Evolutionary conservation across 495 filamentous ascomycete genomes (phyloP).

Genomic region (Parmelia sp.): DNA sequence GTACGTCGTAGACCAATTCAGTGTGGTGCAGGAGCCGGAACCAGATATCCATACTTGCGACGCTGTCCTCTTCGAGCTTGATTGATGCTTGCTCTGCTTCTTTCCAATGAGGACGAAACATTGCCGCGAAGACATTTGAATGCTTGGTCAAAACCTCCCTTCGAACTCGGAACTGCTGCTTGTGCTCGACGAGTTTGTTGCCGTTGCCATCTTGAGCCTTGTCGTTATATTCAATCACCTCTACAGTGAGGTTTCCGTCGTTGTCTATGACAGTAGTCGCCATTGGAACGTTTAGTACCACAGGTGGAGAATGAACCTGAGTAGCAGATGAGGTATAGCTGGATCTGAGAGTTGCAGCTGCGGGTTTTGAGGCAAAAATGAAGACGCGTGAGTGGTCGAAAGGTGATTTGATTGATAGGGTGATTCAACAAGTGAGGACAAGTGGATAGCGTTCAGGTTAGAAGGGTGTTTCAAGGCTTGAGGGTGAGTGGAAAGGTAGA

Average conservation of each 20-base stretch:
- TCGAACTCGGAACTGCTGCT: slow-evolving; percentile 4
- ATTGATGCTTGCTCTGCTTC: background rate
- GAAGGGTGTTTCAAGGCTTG: too few relatives aligned
- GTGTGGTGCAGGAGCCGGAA: slow-evolving; percentile 7
- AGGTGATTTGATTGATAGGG: too few relatives aligned
- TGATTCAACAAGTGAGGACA: too few relatives aligned
- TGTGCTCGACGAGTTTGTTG: background rate
- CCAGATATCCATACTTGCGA: slow-evolving; percentile 14
- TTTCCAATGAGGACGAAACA: slow-evolving; percentile 4
- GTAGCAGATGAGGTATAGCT: too few relatives aligned
- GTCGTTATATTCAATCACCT: slow-evolving; percentile 10
- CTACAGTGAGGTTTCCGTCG: background rate
- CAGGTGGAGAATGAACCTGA: too few relatives aligned
- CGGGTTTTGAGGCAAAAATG: too few relatives aligned
- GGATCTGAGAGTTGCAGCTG: too few relatives aligned
- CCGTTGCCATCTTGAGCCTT: background rate
- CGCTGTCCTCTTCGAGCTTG: background rate
- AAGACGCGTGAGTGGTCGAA: too few relatives aligned
- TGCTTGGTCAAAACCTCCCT: slow-evolving; percentile 3
- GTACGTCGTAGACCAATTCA: background rate
- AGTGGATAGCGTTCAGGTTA: too few relatives aligned
- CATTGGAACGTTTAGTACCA: too few relatives aligned
- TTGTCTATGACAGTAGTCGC: background rate
- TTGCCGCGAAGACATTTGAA: background rate
- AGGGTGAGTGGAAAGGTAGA: background rate